phyloP scores from a whole-genome alignment of 352 stramenopile species.

The Aphanomyces stellatus region DNA sequence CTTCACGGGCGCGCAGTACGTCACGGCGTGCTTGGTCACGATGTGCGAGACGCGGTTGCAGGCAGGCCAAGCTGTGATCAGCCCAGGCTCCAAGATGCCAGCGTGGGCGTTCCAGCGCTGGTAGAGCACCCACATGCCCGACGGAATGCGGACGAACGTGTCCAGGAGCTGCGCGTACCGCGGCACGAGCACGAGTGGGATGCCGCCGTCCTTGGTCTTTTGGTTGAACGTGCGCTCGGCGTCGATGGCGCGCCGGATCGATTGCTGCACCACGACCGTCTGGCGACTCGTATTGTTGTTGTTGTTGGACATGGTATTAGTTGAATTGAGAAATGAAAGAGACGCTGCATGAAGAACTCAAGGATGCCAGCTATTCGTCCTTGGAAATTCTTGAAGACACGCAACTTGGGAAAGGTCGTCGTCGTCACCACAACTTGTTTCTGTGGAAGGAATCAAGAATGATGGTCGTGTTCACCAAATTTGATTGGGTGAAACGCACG shows the following conservation, averaged over 20 bases:
- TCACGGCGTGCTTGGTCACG: constrained; percentile 77
- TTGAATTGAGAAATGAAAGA: too few species aligned
- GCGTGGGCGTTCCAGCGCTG: constrained; percentile 77
- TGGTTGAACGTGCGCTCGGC: constrained; percentile 44
- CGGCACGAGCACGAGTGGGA: constrained; percentile 57
- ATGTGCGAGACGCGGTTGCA: constrained; percentile 83
- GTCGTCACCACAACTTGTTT: too few species aligned
- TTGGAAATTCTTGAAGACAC: too few species aligned
- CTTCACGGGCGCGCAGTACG: constrained; percentile 62
- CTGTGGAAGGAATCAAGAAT: too few species aligned
- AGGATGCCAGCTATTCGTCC: too few species aligned
- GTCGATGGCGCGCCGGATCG: constrained; percentile 46
- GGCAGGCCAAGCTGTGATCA: constrained; percentile 68
- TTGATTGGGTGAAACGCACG: background rate
- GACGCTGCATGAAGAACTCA: too few species aligned
- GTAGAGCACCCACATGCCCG: constrained; percentile 70
- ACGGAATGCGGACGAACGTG: constrained; percentile 54
- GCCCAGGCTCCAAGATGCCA: constrained; percentile 66
- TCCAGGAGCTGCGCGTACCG: constrained; percentile 42
- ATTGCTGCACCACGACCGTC: constrained; percentile 44
- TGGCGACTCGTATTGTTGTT: constrained; percentile 1
- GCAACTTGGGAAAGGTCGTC: too few species aligned
- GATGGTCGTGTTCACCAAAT: background rate
- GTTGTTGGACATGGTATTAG: background rate
- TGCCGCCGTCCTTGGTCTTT: constrained; percentile 39